Base-by-base conservation (phyloP, 2,329 filamentous ascomycete genomes). In the Venturia nashicola region DNA sequence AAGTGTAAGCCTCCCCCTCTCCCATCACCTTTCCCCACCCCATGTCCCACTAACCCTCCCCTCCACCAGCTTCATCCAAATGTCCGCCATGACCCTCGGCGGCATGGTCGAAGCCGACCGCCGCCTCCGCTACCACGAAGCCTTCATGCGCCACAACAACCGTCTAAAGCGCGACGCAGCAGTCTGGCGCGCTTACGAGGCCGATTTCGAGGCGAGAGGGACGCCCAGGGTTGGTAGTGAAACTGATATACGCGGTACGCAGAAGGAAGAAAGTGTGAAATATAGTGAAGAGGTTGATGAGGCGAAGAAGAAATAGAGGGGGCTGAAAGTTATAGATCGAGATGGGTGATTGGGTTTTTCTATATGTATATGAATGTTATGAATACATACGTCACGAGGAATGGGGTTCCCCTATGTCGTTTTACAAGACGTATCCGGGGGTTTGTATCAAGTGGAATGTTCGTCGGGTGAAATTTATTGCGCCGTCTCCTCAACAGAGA, bases 11-110 rank as follows among this genome's bases (percentile, higher is more conserved):
- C 32, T 23, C 20, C 34, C 34, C 20, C 46, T 14, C 20, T 16
- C 8, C 9, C 12, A n/a, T 60, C 32, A 11, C 62, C 55, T 20
- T 36, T 16, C 39, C 51, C 59, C 51, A 39, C 18, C 60, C n/a
- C 27, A 32, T 14, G 42, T 60, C 32, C 59, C 54, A 18, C 64
- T 32, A 40, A 48, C 40, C 32, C 16, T 18, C n/a, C 8, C 36
- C 59, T 6, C 42, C 43, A 5, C 20, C 70, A 92, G 89, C 39
- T 93, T 90, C 71, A 78, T 92, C 18, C 88, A 91, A 73, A 90
- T 91, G 87, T 89, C 86, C n/a, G 86, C 85, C 66, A 92, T 92
- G 89, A 86, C 89, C n/a, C 71, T 90, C 42, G 89, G 89, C 54
- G 82, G 85, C 70, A 89, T 89, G 81, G 81, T 92, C 63, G 87